Base-by-base conservation (phyloP, 140 eudicot genomes). In the Oenanthe javanica region DNA sequence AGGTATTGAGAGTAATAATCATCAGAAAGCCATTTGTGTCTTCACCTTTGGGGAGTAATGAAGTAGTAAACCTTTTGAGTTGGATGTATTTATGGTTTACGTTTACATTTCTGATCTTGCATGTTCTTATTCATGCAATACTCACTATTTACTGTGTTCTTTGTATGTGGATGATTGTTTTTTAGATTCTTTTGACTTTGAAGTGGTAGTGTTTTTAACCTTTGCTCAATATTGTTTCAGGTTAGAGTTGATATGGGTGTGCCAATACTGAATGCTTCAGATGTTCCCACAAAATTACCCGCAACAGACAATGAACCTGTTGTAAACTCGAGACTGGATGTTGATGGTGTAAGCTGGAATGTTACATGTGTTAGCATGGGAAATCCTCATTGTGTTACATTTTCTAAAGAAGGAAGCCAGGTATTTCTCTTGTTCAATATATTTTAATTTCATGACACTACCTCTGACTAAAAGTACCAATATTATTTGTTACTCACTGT, bases 281-380 rank as follows among this genome's bases (percentile, higher is more conserved):
- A 92, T 80, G 92, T 95, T 77, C 99, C 99, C 66, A 95, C 99
- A 71, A 89, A 87, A 43, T 79, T 95, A 82, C 83, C 91, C 70
- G 84, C 99, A 80, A 91, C 87, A 72, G 82, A 87, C 78, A 90
- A 82, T 64, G 86, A 86, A 50, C 83, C 99, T 50, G 99, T 90
- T 18, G 96, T 92, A 80, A 95, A 91, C 84, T 85, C 97, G 43
- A 87, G 84, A 64, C 66, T 95, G 36, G 89, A 81, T 47, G 96
- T 95, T 1, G 98, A 91, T 74, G 99, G 99, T 47, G 79, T 79
- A 54, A 86, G 75, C 79, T 95, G 99, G 99, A 85, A 83, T 79
- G 99, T 88, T 36, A 95, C 98, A 19, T 95, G 99, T 79, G 99
- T 95, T 82, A 95, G 99, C 90, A 95, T 95, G 99, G 99, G 99